Evolutionary conservation across 345 rosid genomes (phyloP), one percentile per base, ranked within the genome.

Genomic region (Toxicodendron radicans): DNA sequence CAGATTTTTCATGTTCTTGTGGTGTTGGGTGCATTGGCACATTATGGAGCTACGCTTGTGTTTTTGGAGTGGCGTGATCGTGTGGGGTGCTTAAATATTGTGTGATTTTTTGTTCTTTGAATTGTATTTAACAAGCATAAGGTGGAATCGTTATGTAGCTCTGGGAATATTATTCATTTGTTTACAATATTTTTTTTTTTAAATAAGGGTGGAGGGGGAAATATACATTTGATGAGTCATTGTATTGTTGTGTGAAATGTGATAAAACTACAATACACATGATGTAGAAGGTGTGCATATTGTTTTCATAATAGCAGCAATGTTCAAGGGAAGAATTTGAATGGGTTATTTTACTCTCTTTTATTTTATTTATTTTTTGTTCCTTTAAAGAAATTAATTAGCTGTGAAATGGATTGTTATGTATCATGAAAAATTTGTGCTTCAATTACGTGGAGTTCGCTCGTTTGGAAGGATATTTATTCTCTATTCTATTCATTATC

Each of bases 1-100:
- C 98, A 94, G 76, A 88, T 94, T 24, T 94, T 94, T 58, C 98
- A 92, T 80, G 87, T 92, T 12, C 79, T 94, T n/a, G 97, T 94
- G 76, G 72, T 94, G 76, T 71, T 89, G 79, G 97, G 97, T 58
- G 98, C 97, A 14, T 78, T 92, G 87, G 95, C 98, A 52, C 98
- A 94, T 75, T 94, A 94, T 70, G 91, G 87, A 32, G 92, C 98
- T 20, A 83, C 97, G 10, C 88, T 92, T 30, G 48, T 88, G 62
- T 87, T 94, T 72, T 78, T 94, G 83, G 95, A 89, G 63, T 90
- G 95, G 89, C 92, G 95, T 57, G 88, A 86, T 60, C 85, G 35
- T 49, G 78, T 81, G 24, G 87, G 94, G 49, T 94, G 98, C 58
- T 73, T 48, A 33, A 13, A 13, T 16, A 30, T 23, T 45, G 5